Evolutionary conservation across 129 eudicot genomes (phyloP).

Genomic region (Silybum marianum): DNA sequence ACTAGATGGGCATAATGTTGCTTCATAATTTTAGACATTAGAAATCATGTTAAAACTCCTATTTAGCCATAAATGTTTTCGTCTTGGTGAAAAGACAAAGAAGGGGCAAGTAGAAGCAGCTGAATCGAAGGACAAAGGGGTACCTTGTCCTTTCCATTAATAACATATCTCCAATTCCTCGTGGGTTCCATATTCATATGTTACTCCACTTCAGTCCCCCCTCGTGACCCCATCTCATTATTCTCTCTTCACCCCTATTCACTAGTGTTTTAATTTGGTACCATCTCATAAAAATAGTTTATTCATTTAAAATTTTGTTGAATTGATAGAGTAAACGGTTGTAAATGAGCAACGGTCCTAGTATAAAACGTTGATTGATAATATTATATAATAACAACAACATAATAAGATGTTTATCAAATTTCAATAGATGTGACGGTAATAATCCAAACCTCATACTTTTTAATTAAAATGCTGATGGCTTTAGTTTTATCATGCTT

Average conservation of each 20-base stretch:
- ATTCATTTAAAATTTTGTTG: background rate
- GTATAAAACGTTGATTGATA: too few species aligned
- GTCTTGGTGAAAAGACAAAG: background rate
- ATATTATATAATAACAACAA: too few species aligned
- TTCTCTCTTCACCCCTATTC: conserved; percentile 7
- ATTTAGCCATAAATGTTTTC: background rate
- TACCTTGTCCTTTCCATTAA: conserved; percentile 38
- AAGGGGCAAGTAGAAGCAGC: conserved; percentile 1
- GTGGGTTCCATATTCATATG: conserved; percentile 37
- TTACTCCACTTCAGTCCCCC: conserved; percentile 23
- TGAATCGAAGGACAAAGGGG: conserved; percentile 17
- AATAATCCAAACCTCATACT: too few species aligned
- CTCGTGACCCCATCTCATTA: conserved; percentile 21
- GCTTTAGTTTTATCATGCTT: too few species aligned
- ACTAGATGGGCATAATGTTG: too few species aligned
- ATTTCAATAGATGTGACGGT: too few species aligned
- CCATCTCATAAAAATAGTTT: background rate
- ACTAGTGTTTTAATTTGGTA: background rate
- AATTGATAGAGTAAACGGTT: background rate
- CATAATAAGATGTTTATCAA: too few species aligned
- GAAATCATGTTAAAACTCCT: background rate
- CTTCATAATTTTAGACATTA: background rate
- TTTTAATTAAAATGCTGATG: background rate
- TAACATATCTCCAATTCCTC: conserved; percentile 44
- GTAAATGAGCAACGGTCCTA: background rate